Conservation (phyloP, 2,329 filamentous ascomycete genomes). For the Whalleya microplaca region DNA sequence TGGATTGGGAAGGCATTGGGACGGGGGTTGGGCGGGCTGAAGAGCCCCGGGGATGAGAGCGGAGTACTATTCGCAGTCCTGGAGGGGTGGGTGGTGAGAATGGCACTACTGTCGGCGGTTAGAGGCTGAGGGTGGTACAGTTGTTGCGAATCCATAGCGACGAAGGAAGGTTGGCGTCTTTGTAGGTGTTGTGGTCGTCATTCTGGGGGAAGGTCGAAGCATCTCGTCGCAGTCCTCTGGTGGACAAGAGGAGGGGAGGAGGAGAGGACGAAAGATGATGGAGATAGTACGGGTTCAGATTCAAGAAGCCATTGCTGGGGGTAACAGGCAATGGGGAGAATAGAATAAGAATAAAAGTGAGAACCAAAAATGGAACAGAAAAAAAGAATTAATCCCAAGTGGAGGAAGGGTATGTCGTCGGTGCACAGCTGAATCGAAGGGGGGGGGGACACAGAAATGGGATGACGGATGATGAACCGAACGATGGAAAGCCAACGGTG, state of each 20-base stretch:
- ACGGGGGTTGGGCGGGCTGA: slow-evolving; percentile 55
- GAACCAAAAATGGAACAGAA: slow-evolving; percentile 8
- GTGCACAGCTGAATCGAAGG: background rate
- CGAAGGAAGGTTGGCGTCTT: slow-evolving; percentile 28
- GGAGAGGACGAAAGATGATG: background rate
- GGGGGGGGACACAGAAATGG: slow-evolving; percentile 21
- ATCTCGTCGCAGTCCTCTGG: slow-evolving; percentile 32
- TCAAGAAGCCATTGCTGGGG: slow-evolving; percentile 20
- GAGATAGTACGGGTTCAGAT: background rate
- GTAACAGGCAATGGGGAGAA: too few relatives aligned
- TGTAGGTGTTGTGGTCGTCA: slow-evolving; percentile 33
- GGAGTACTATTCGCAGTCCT: slow-evolving; percentile 61
- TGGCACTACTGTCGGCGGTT: slow-evolving; percentile 40
- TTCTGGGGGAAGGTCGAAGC: slow-evolving; percentile 35
- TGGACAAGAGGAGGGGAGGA: slow-evolving; percentile 12
- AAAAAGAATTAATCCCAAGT: slow-evolving; percentile 1
- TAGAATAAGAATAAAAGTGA: slow-evolving; percentile 1
- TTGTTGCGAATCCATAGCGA: slow-evolving; percentile 40
- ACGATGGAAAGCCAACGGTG: slow-evolving; percentile 22
- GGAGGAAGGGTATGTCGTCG: background rate
- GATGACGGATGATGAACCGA: slow-evolving; percentile 29
- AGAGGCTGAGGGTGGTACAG: slow-evolving; percentile 40
- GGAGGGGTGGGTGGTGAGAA: slow-evolving; percentile 45
- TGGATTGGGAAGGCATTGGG: slow-evolving; percentile 45
- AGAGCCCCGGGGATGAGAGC: slow-evolving; percentile 64